phyloP scores from a whole-genome alignment of 2,329 filamentous ascomycete species.

The Arthroderma sp. region DNA sequence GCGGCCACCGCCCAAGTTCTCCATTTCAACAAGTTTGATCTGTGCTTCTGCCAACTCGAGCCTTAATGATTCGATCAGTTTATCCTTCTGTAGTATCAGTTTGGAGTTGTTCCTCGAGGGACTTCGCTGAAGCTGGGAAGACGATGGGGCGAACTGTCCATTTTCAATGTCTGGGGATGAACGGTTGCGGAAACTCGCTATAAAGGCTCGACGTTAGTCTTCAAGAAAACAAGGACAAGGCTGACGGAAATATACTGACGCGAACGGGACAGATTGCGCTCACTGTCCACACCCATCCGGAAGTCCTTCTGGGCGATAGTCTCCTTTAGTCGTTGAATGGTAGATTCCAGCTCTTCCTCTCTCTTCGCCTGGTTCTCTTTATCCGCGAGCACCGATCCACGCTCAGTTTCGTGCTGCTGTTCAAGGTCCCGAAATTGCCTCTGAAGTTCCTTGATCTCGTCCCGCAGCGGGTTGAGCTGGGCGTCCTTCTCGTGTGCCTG shows the following conservation, averaged over 20 bases:
- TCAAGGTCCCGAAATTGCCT: slow-evolving; percentile 85
- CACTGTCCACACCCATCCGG: slow-evolving; percentile 39
- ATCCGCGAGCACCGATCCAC: slow-evolving; percentile 75
- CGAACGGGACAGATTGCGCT: slow-evolving; percentile 40
- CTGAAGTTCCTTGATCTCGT: slow-evolving; percentile 71
- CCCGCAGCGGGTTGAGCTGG: slow-evolving; percentile 65
- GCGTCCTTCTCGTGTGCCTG: slow-evolving; percentile 76
- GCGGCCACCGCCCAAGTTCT: slow-evolving; percentile 80
- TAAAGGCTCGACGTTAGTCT: slow-evolving; percentile 3
- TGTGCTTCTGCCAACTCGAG: slow-evolving; percentile 89
- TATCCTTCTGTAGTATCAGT: slow-evolving; percentile 86
- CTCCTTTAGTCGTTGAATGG: slow-evolving; percentile 87
- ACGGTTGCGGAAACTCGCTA: slow-evolving; percentile 40
- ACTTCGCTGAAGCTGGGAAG: slow-evolving; percentile 67
- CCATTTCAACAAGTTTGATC: slow-evolving; percentile 87
- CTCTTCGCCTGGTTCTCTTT: slow-evolving; percentile 75
- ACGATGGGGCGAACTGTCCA: slow-evolving; percentile 70
- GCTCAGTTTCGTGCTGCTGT: slow-evolving; percentile 81
- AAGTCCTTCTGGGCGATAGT: slow-evolving; percentile 63
- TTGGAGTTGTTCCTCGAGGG: slow-evolving; percentile 84
- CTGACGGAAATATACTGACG: slow-evolving; percentile 30
- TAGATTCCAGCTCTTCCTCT: slow-evolving; percentile 80
- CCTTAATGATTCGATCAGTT: slow-evolving; percentile 81
- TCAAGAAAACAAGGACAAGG: background rate
- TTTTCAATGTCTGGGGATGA: slow-evolving; percentile 54